Evolutionary conservation across 805 yeast species (phyloP).

Genomic region (Pichia pseudocactophila): DNA sequence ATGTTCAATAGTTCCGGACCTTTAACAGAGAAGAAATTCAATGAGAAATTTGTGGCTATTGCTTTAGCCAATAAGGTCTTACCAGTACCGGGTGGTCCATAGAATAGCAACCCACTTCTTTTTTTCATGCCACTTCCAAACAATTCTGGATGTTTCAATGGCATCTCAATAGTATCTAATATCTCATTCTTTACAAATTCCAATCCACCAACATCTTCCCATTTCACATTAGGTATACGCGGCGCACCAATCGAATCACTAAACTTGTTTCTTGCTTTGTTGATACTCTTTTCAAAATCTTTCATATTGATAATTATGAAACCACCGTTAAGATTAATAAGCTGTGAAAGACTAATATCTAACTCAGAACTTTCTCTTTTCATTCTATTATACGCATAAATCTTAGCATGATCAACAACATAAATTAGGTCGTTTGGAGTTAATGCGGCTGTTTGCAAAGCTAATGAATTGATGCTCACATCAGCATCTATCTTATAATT

Average conservation of each 20-base stretch:
- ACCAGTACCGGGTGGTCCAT: slow-evolving; percentile 99
- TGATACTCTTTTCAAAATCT: slow-evolving; percentile 64
- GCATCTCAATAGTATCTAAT: slow-evolving; percentile 92
- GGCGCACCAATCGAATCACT: slow-evolving; percentile 97
- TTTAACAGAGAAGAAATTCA: slow-evolving; percentile 91
- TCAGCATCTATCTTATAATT: slow-evolving; percentile 33
- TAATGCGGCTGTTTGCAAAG: slow-evolving; percentile 87
- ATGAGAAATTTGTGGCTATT: slow-evolving; percentile 88
- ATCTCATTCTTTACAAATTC: slow-evolving; percentile 87
- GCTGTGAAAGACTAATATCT: slow-evolving; percentile 22
- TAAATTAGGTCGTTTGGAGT: slow-evolving; percentile 75
- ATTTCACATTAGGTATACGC: slow-evolving; percentile 83
- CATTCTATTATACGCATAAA: slow-evolving; percentile 43
- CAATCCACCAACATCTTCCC: slow-evolving; percentile 97
- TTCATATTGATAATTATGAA: slow-evolving; percentile 40
- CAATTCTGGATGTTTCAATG: slow-evolving; percentile 84
- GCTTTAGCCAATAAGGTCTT: slow-evolving; percentile 94
- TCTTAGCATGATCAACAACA: slow-evolving; percentile 58
- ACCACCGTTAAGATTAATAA: slow-evolving; percentile 49
- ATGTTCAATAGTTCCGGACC: slow-evolving; percentile 95
- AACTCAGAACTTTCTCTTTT: slow-evolving; percentile 26
- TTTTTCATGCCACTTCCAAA: slow-evolving; percentile 86
- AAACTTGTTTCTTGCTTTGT: slow-evolving; percentile 76
- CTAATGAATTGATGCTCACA: slow-evolving; percentile 47
- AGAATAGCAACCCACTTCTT: slow-evolving; percentile 87